Evolutionary conservation across 164 flowering plant genomes (phyloP), one percentile per base, ranked within the genome.

Genomic region (Berberis thunbergii): DNA sequence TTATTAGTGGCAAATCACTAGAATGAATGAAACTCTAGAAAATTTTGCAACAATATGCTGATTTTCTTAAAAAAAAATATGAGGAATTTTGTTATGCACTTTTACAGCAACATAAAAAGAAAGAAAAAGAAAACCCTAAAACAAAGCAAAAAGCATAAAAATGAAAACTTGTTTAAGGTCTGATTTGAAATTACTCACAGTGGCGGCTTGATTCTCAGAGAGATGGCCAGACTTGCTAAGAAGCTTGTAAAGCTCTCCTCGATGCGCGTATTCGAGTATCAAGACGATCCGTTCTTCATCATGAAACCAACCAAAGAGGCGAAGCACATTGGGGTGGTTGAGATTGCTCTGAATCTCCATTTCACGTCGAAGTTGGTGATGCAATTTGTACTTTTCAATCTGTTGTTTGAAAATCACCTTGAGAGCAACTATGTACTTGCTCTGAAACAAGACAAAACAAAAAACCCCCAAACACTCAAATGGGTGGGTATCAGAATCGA

Each of bases 291-390:
- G 84, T 5, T 89, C 88, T 0, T 56, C 75, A 55, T 94, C 99
- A 39, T 84, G 82, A 64, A 94, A 94, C 95, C 96, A 94, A 12
- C 97, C 97, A 41, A 69, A 87, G 57, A 94, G 88, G 3, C 93
- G 79, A 45, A 94, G 77, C 43, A 94, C 78, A 54, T 91, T 87
- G 0, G 97, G 99, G 73, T 94, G 97, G 43, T 67, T 71, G 49
- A 94, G 93, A 43, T 66, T 64, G 57, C 72, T 77, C 66, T 93
- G 98, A 41, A 93, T 90, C 82, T 86, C 91, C 85, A 93, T 87
- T 66, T 94, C 99, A 64, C 99, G 76, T 67, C 67, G 76, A 68
- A 94, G 67, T 72, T 94, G 99, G 53, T 83, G 82, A n/a, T 80
- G 81, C 60, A 87, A 77, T 41, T 60, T 66, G 72, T 91, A 83